These are phyloP conservation scores for Solanum bukasovii DNA, from an alignment of 257 asterid genomes.

Conservation along the genomic window DNA sequence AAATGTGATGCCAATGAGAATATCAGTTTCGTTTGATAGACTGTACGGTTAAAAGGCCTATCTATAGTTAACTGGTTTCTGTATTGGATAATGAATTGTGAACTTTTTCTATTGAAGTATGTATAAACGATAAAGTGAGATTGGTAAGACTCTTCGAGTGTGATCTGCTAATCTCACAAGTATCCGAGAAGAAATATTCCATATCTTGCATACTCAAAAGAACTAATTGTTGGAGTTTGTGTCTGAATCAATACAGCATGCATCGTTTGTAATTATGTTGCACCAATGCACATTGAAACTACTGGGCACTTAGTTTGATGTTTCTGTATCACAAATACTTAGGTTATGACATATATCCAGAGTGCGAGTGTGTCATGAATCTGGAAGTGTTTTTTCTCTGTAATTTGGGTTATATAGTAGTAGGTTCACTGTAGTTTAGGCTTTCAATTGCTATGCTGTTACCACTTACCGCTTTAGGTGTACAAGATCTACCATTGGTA, in stretches of 20 bases:
- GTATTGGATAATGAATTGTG: not conserved
- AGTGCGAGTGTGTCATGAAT: not conserved
- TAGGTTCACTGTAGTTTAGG: not conserved
- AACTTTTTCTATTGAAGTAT: not conserved
- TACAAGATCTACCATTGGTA: not conserved
- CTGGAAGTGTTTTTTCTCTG: not conserved
- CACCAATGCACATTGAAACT: not conserved
- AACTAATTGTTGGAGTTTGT: not conserved
- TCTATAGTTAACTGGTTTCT: not conserved
- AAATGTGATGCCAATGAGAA: not conserved
- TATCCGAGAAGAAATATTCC: not conserved
- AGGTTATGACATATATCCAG: not conserved
- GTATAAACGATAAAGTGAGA: not conserved
- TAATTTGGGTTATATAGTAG: not conserved
- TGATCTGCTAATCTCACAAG: not conserved
- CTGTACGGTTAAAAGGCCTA: not conserved
- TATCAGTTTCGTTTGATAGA: not conserved
- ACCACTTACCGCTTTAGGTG: too few species aligned
- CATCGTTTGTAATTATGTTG: not conserved
- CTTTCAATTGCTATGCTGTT: not conserved
- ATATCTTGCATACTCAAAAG: not conserved
- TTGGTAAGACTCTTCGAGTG: not conserved
- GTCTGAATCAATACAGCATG: not conserved
- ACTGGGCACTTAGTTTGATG: not conserved
- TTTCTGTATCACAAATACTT: not conserved